Evolutionary conservation across 169 alveolate genomes (phyloP).

Genomic region (Cryptosporidium ryanae): DNA sequence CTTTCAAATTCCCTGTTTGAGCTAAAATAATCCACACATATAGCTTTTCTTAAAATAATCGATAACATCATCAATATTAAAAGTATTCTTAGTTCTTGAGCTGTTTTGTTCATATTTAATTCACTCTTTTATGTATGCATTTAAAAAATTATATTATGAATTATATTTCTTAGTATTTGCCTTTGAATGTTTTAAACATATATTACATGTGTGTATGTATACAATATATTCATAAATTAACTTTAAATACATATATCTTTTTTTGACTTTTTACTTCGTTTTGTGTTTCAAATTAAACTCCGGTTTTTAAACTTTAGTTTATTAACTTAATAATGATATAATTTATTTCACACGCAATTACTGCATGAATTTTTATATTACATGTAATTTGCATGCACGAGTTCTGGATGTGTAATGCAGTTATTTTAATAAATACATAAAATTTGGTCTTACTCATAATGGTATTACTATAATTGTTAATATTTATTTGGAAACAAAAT

Average conservation of each 20-base stretch:
- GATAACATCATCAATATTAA: neutral
- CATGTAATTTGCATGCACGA: slow-evolving; percentile 20
- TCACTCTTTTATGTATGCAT: too few relatives aligned
- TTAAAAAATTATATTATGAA: too few relatives aligned
- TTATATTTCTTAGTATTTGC: too few relatives aligned
- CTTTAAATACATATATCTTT: neutral
- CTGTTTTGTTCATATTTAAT: too few relatives aligned
- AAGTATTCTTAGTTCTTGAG: too few relatives aligned
- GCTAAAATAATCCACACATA: neutral
- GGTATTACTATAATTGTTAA: too few relatives aligned
- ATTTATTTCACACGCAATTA: slow-evolving; percentile 31
- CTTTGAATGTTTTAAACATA: too few relatives aligned
- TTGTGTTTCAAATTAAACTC: too few relatives aligned
- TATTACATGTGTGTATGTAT: neutral
- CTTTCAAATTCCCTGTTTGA: neutral
- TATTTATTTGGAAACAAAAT: too few relatives aligned
- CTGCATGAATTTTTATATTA: slow-evolving; percentile 7
- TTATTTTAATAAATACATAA: too few relatives aligned
- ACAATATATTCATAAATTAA: neutral
- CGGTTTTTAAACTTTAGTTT: too few relatives aligned
- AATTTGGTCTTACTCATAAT: too few relatives aligned
- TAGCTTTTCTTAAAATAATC: neutral
- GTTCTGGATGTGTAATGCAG: neutral
- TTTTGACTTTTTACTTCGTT: neutral
- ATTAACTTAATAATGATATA: neutral